Base-by-base conservation (phyloP, 2,329 filamentous ascomycete genomes). In the Penicillium brevicompactum region DNA sequence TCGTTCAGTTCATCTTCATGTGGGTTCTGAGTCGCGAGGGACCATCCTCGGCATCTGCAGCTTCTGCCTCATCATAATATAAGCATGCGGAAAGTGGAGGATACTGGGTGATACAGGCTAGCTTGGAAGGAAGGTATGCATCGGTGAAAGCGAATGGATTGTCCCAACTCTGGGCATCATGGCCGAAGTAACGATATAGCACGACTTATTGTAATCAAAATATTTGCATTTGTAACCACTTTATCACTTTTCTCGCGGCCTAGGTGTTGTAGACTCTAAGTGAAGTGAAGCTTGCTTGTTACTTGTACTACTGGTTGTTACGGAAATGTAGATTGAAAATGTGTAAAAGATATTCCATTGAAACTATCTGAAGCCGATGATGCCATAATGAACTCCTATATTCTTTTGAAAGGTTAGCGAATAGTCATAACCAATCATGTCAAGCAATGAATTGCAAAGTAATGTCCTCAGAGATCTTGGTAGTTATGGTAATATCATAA, bases 1-100 rank as follows among this genome's bases (percentile, higher is more conserved):
- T 95, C 52, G 88, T 97, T 53, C 94, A 99, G 78, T 84, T 97
- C 64, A 79, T 92, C 53, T 96, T 97, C 75, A 99, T 97, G 92
- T 94, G 93, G 87, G 82, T 87, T 68, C 74, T 90, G 59, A 89
- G 77, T 60, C 77, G 82, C 22, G 76, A 83, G 64, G 77, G 78
- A n/a, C 74, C 76, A 2, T 66, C 73, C 27, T 60, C 69, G n/a
- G 34, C 57, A 59, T 60, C 49, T 37, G 55, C 61, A 51, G 55
- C 57, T 47, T 64, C 62, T 40, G 60, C 50, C 46, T 63, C 49
- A 14, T 34, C 43, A 48, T 45, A 34, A 21, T 46, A 8, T 11
- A 32, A 24, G 18, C 16, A 22, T 21, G 32, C 40, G 47, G 31
- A 47, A 21, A 24, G 43, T 34, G 32, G 14, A 41, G 21, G 9